Conservation (phyloP, 2,329 filamentous ascomycete species). For the Phaeosphaeria sp. region DNA sequence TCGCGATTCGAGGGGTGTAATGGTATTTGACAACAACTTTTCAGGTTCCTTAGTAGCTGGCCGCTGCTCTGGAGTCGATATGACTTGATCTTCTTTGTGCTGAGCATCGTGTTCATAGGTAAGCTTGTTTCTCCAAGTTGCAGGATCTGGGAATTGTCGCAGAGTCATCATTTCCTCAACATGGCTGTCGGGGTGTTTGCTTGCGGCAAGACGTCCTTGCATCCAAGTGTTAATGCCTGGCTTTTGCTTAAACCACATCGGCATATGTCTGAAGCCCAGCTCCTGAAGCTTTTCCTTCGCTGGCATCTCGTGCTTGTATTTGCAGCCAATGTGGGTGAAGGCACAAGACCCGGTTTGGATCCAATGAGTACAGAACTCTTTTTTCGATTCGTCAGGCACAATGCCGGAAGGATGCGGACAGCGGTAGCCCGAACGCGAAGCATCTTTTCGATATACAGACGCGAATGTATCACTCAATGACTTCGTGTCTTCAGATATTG, state of each 20-base stretch:
- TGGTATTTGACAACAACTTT: neutral
- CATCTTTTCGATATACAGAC: conserved; percentile 30
- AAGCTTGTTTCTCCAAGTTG: neutral
- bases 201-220: conserved; percentile 22
- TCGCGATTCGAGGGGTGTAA: neutral
- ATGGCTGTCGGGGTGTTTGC: conserved; percentile 2
- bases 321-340: conserved; percentile 84
- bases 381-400: conserved; percentile 59
- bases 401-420: conserved; percentile 44
- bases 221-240: conserved; percentile 39
- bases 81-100: neutral
- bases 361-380: conserved; percentile 90
- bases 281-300: conserved; percentile 69
- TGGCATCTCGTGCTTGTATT: conserved; percentile 92
- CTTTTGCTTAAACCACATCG: conserved; percentile 64
- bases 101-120: neutral
- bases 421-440: conserved; percentile 34
- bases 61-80: neutral
- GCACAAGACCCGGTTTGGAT: conserved; percentile 84
- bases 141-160: conserved; percentile 15
- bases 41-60: neutral
- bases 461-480: conserved; percentile 35
- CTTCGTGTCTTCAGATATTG: neutral
- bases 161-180: neutral
- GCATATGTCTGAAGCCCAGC: conserved; percentile 68